Evolutionary conservation across 2,329 filamentous ascomycete genomes (phyloP), one percentile per base, ranked within the genome.

Genomic region (Cyphellophora attinorum): DNA sequence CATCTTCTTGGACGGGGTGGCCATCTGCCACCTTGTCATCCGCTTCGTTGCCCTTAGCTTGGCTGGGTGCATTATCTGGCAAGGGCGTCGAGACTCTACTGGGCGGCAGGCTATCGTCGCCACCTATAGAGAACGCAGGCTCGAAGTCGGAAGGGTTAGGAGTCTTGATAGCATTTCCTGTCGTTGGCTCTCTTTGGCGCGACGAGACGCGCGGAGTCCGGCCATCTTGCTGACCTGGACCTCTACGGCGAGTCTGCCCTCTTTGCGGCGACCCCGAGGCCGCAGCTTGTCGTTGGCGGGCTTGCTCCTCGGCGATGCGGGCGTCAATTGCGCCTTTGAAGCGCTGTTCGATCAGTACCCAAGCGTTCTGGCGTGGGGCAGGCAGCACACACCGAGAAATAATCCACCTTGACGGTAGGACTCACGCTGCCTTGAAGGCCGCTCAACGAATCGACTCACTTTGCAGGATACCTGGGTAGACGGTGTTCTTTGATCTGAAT

Each of bases 111-210:
- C 46, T 47, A 14, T 88, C 84, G 27, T 83, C 79, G 42, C 93
- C 86, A 37, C 89, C 88, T 48, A 94, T 79, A 11, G 84, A 77
- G 56, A 94, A 93, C 27, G 85, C 83, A 1, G 77, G 75, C 54
- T 93, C 85, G 50, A 93, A 93, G 39, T 94, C 82, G 21, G 83
- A 78, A 17, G 89, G 88, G 57, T 95, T 88, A 2, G 84, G 81
- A 27, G 68, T 68, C 49, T 68, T 69, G 3, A 63, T 58, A 12
- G 57, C 55, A 34, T 70, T 65, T 40, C n/a, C 16, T 29, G 52
- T 54, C 12, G 55, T 57, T 33, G 56, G 53, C 28, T 58, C 54
- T 44, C 57, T 51, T 28, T 52, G 53, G 12, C 54, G 52, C 21
- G 51, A 42, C 19, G 46, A 37, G 5, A 32, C 12, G 41, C 53